Base-by-base conservation (phyloP, 306 rosid genomes). In the Trifolium repens region DNA sequence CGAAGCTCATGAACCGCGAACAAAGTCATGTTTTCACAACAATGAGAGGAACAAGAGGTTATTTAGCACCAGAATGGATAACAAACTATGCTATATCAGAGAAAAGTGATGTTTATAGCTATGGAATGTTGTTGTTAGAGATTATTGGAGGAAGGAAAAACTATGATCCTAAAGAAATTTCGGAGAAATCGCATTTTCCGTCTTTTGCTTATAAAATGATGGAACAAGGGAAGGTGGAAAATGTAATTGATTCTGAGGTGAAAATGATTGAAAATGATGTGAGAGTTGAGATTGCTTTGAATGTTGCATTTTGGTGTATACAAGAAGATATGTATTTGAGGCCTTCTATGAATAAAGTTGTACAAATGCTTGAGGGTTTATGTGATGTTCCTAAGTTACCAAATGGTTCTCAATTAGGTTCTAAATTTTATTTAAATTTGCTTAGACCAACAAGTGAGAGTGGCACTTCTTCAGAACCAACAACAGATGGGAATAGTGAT, bases 11-110 rank as follows among this genome's bases (percentile, higher is more conserved):
- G 98, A 89, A 81, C 11, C 72, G 89, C 42, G 94, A 93, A 76
- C 97, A 93, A 72, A 93, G 96, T 77, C 96, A 89, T 81, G 98
- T 93, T 47, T 91, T 93, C 75, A 91, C 98, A n/a, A 93, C 97
- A 9, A 69, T 93, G 4, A 85, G 98, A 49, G 97, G 97, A 32
- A 93, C 98, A 1, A 79, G 97, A 57, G 97, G 98, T n/a, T 91
- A 93, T 77, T 89, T 93, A 13, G 98, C 97, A 4, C 98, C 97
- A 7, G 97, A 93, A 67, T 93, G 96, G 98, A 91, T 93, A 81
- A 93, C 97, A 60, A 91, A 89, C 82, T 93, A 91, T 34, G 92
- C 98, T 3, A 93, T 93, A 76, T 91, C 97, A 66, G 97, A 93
- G 89, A 93, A 91, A 67, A 93, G 98, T 47, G 98, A 93, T 35